Evolutionary conservation across 2,329 filamentous ascomycete species (phyloP), one percentile per base, ranked within the genome.

Genomic region (Cladosporium velox): DNA sequence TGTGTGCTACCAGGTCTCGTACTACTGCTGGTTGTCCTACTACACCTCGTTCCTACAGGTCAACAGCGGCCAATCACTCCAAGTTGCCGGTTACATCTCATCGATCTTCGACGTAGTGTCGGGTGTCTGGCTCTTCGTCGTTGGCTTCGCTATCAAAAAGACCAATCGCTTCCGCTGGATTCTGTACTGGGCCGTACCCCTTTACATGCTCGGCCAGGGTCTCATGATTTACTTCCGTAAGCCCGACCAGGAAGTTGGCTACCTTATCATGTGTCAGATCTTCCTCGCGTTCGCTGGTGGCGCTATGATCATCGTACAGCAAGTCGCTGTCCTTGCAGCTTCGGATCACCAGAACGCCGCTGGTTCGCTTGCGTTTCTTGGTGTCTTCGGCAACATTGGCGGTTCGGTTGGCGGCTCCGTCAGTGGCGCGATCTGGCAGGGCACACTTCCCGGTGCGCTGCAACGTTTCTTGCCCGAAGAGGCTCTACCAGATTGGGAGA

Each of bases 111-210:
- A 76, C 14, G 74, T 81, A 44, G 73, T 72, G 18, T 75, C 72
- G 32, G 69, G 71, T 18, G 55, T 76, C 57, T 72, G 69, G 62
- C 67, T 71, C 10, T 69, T 77, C 65, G 66, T 71, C 24, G 70
- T 74, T 35, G 75, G 72, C 24, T 69, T 66, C 51, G 30, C 74
- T 4, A 77, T 80, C 51, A 81, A 82, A 52, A 75, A 70, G 30
- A 85, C 82, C 6, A 83, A 82, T 14, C 81, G 79, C 52, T 86
- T 86, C 79, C 76, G 77, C 66, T 77, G 73, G 69, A 66, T 77
- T 4, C 66, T 79, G 10, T 73, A 57, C 65, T 61, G 72, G 5
- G 69, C 67, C 11, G 71, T 79, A 0, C 78, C 78, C 28, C 61
- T 81, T 14, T 72, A 75, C 55, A 68, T 69, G 6, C 66, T 72